Evolutionary conservation across 2,329 filamentous ascomycete species (phyloP).

Genomic region (Nemania abortiva): DNA sequence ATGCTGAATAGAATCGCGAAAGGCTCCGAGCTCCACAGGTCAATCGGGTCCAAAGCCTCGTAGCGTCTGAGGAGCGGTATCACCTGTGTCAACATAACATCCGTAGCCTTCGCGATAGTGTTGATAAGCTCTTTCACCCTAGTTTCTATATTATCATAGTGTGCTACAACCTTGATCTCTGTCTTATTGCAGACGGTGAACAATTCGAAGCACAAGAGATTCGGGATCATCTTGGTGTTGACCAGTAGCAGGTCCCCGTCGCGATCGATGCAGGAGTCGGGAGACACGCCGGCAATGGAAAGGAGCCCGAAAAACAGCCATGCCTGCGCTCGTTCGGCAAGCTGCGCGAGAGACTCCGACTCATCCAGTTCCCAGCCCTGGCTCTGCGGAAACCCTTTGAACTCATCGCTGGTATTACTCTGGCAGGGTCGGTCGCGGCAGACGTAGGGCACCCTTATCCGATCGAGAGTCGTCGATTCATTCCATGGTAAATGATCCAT

Average conservation of each 20-base stretch:
- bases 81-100: conserved; percentile 6
- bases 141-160: too few species aligned
- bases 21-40: conserved; percentile 5
- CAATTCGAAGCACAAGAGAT: background rate
- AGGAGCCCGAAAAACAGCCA: conserved; percentile 17
- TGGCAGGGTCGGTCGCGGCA: conserved; percentile 4
- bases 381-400: conserved; percentile 7
- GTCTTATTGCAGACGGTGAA: background rate
- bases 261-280: background rate
- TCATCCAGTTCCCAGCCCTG: conserved; percentile 8
- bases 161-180: background rate
- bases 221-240: conserved; percentile 5
- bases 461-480: background rate
- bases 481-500: conserved; percentile 13
- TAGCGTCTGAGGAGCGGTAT: conserved; percentile 9
- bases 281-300: background rate
- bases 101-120: background rate
- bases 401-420: conserved; percentile 1
- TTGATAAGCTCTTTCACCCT: too few species aligned
- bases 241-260: background rate
- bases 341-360: conserved; percentile 11
- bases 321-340: background rate
- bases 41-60: conserved; percentile 10
- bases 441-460: conserved; percentile 4
- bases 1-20: conserved; percentile 12